These are phyloP conservation scores for Candida ovalis DNA, from an alignment of 805 yeast species.

Conservation along the genomic window DNA sequence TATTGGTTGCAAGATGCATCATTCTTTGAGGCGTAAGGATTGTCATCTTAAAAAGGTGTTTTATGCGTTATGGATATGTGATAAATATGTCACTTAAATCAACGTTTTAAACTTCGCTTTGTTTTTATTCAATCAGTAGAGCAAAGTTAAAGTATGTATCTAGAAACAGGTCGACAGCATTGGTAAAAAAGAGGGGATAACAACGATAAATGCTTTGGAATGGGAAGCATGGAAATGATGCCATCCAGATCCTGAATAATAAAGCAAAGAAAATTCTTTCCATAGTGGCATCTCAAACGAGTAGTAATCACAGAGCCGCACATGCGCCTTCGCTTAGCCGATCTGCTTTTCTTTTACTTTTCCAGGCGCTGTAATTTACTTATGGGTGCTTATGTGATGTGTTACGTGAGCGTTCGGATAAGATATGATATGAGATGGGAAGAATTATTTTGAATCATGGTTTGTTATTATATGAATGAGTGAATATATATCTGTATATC, in stretches of 20 bases:
- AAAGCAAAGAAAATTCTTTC: not conserved
- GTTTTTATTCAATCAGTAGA: too few species aligned
- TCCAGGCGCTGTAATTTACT: too few species aligned
- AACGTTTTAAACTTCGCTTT: too few species aligned
- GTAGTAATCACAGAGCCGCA: not conserved
- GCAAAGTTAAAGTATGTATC: too few species aligned
- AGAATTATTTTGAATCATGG: too few species aligned
- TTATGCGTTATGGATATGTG: not conserved
- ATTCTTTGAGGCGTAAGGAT: constrained; percentile 53
- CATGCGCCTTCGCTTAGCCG: not conserved
- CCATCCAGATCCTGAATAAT: not conserved
- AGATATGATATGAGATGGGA: too few species aligned
- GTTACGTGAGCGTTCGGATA: too few species aligned
- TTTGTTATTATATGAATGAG: not conserved
- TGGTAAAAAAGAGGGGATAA: too few species aligned
- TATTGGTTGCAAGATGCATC: constrained; percentile 49
- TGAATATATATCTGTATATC: not conserved
- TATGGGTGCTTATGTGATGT: too few species aligned
- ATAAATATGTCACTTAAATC: not conserved
- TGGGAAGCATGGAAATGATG: too few species aligned
- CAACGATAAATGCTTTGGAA: not conserved
- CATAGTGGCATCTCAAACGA: not conserved
- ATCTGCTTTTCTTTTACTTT: not conserved
- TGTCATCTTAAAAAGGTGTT: constrained; percentile 8
- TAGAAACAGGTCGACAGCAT: too few species aligned